A percentile compares a stretch with the other conserved stretches of the same genome.
Evolutionary conservation across 805 yeast genomes (phyloP).

Genomic region (Sugiyamaella smithiae): DNA sequence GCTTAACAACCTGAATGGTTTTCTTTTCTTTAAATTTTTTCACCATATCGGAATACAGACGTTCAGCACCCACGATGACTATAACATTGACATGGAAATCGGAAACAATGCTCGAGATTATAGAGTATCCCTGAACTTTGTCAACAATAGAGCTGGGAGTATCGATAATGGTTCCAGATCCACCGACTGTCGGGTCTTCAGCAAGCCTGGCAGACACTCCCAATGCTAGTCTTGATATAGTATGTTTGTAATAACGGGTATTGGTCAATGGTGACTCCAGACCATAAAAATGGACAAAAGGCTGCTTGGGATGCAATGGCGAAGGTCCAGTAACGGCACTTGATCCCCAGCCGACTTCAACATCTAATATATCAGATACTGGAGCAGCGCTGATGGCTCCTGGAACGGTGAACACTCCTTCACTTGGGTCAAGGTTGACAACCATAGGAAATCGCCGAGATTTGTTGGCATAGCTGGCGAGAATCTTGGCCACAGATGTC

Average conservation of each 20-base stretch:
- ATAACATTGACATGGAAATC: constrained; percentile 59
- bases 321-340: constrained; percentile 56
- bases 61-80: constrained; percentile 74
- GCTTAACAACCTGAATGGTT: constrained; percentile 49
- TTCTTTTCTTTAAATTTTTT: constrained; percentile 37
- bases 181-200: constrained; percentile 43
- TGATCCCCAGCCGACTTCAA: constrained; percentile 70
- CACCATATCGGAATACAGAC: constrained; percentile 60
- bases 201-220: constrained; percentile 46
- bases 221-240: constrained; percentile 48
- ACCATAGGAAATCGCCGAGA: constrained; percentile 60
- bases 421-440: constrained; percentile 75
- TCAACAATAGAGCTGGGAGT: constrained; percentile 51
- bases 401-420: constrained; percentile 70
- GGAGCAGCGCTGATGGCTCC: constrained; percentile 85
- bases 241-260: constrained; percentile 50
- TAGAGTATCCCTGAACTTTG: constrained; percentile 32
- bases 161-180: constrained; percentile 67
- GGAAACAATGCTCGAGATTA: constrained; percentile 56
- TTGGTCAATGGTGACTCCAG: constrained; percentile 58
- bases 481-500: constrained; percentile 64
- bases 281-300: constrained; percentile 80
- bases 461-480: constrained; percentile 74
- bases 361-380: constrained; percentile 73
- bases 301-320: constrained; percentile 72